Base-by-base conservation (phyloP, 2,329 filamentous ascomycete species). In the Helicocarpus griseus region DNA sequence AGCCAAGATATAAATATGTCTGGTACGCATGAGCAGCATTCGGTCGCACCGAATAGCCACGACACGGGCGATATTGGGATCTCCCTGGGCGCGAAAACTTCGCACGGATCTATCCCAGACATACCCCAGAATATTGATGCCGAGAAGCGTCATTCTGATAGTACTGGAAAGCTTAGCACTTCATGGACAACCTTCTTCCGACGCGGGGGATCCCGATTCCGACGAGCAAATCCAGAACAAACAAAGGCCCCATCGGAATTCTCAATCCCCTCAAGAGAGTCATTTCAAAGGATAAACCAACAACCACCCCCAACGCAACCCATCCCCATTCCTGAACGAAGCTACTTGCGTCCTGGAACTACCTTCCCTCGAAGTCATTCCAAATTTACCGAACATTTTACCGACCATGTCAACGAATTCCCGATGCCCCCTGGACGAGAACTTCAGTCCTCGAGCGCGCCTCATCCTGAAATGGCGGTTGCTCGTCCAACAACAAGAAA, bases 351-450 rank as follows among this genome's bases (percentile, higher is more conserved):
- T 43, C 76, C 77, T 19, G 76, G 74, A 36, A 74, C 83, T 5
- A 85, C 49, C 33, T 46, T 89, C 5, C 85, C 86, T 61, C 82
- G 90, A 51, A 93, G 89, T 3, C 84, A 87, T 68, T 96, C 90
- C 35, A 90, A 88, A 51, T 97, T 97, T 72, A 81, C 87, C 46
- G 91, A 97, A 71, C 89, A 96, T 63, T 97, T 97, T 72, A 81
- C 87, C 46, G 91, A 97, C 70, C 89, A 96, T 62, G 77, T 96
- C 11, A 90, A 89, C 3, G 91, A 96, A 63, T 78, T 89, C 48
- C 86, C 88, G 1, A 69, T 90, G 11, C 88, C 89, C 8, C 87
- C 89, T 7, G 85, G 88, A 56, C 94, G 89, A 0, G 79, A 86
- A 24, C 73, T 90, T 24, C 85, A 89, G 56, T 90, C 89, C 0